phyloP scores from a whole-genome alignment of 768 basidiomycete genomes.

The Pleurotus djamor region DNA sequence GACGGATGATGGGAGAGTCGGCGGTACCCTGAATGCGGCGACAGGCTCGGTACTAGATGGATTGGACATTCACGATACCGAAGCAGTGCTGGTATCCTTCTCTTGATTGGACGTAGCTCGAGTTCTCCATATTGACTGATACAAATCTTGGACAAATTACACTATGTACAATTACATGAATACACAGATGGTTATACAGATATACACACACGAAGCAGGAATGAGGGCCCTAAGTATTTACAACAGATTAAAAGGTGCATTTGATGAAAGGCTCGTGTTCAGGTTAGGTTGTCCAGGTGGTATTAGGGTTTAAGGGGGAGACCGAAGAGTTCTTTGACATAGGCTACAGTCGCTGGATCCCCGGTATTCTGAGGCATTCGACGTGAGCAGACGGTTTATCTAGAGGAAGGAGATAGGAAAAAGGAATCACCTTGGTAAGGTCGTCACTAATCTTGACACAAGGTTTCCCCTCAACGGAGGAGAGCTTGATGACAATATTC shows the following conservation, averaged over 20 bases:
- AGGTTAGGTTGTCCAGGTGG: neutral
- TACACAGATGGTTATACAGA: no score
- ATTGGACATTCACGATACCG: conserved; percentile 6
- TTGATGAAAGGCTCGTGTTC: no score
- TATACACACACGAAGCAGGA: no score
- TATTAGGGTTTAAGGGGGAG: conserved; percentile 2
- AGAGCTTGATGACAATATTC: conserved; percentile 95
- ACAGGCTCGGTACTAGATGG: conserved; percentile 7
- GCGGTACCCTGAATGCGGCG: conserved; percentile 29
- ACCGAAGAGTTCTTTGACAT: conserved; percentile 8
- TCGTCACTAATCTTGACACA: conserved; percentile 98
- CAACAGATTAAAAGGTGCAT: no score
- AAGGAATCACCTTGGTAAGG: conserved; percentile 56
- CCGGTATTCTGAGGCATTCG: neutral
- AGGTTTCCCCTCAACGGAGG: conserved; percentile 64
- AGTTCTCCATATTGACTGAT: no score
- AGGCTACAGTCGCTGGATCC: conserved; percentile 4
- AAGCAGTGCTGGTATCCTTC: conserved; percentile 1
- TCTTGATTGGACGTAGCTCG: neutral
- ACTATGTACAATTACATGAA: no score
- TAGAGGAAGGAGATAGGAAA: no score
- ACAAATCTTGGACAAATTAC: no score
- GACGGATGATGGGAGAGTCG: conserved; percentile 39
- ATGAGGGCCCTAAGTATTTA: no score
- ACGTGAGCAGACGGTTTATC: no score